phyloP scores from a whole-genome alignment of 257 asterid species.

The Ilex aquifolium region DNA sequence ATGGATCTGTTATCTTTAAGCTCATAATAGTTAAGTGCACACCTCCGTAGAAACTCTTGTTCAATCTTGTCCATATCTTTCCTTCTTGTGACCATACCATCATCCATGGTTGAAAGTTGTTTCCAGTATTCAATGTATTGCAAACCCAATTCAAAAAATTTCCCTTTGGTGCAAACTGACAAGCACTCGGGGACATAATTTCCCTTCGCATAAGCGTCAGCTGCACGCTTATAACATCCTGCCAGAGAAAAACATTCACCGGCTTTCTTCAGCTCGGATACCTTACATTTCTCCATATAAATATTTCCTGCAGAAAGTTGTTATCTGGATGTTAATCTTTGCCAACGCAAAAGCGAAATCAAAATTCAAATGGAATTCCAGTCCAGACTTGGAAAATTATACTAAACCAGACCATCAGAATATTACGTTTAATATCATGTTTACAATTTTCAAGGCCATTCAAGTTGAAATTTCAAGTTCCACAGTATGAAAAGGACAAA shows the following conservation, averaged over 20 bases:
- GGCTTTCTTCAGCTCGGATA: slow-evolving; percentile 33
- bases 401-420: no score
- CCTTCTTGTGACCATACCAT: slow-evolving; percentile 1
- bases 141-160: slow-evolving; percentile 36
- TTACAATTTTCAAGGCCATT: no score
- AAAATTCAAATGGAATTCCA: no score
- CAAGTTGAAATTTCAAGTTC: no score
- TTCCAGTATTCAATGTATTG: slow-evolving; percentile 51
- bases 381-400: no score
- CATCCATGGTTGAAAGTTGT: slow-evolving; percentile 18
- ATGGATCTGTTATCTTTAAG: slow-evolving; percentile 28
- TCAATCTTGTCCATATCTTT: slow-evolving; percentile 25
- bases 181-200: slow-evolving; percentile 41
- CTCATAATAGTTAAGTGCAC: slow-evolving; percentile 27
- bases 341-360: no score
- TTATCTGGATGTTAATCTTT: no score
- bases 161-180: slow-evolving; percentile 39
- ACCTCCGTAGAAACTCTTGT: slow-evolving; percentile 39
- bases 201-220: slow-evolving; percentile 40
- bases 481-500: no score
- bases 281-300: slow-evolving; percentile 44
- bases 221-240: slow-evolving; percentile 33
- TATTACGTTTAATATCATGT: no score
- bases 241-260: slow-evolving; percentile 62
- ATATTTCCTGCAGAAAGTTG: slow-evolving; percentile 32